Evolutionary conservation across 2,329 filamentous ascomycete species (phyloP).

Genomic region (Emericellopsis cladophorae): DNA sequence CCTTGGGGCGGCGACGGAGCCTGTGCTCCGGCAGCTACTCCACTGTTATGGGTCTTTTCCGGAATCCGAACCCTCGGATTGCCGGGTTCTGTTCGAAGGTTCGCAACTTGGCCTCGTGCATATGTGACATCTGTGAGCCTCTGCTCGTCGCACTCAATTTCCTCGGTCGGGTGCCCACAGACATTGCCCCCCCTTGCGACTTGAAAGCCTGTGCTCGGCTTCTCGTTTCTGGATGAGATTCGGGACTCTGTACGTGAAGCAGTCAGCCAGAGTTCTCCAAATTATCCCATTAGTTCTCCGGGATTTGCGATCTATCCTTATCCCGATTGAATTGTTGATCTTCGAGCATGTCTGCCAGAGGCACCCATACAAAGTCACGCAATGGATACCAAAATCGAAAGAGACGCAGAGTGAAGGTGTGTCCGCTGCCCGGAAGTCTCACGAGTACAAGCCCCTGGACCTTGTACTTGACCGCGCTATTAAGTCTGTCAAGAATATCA

Average conservation of each 20-base stretch:
- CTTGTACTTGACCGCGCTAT: too few relatives aligned
- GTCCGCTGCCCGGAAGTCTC: too few relatives aligned
- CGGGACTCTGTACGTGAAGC: too few relatives aligned
- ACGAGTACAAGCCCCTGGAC: too few relatives aligned
- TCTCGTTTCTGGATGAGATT: background rate
- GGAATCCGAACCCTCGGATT: background rate
- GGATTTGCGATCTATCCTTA: slow-evolving; percentile 1
- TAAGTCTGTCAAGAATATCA: background rate
- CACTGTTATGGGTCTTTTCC: background rate
- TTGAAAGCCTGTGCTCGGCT: background rate
- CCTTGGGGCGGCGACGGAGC: too few relatives aligned
- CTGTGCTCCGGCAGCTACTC: too few relatives aligned
- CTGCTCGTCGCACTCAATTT: background rate
- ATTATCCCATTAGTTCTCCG: background rate
- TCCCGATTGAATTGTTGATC: background rate
- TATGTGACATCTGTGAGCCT: background rate
- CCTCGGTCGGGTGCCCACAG: background rate
- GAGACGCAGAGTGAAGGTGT: slow-evolving; percentile 18
- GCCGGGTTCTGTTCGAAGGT: background rate
- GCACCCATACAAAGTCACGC: slow-evolving; percentile 19
- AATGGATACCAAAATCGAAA: slow-evolving; percentile 18
- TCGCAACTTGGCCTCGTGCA: too few relatives aligned
- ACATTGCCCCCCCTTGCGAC: background rate
- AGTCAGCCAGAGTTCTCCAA: background rate
- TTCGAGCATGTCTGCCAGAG: slow-evolving; percentile 9